Evolutionary conservation across 768 basidiomycete genomes (phyloP), one percentile per base, ranked within the genome.

Genomic region (Lactarius sp.): DNA sequence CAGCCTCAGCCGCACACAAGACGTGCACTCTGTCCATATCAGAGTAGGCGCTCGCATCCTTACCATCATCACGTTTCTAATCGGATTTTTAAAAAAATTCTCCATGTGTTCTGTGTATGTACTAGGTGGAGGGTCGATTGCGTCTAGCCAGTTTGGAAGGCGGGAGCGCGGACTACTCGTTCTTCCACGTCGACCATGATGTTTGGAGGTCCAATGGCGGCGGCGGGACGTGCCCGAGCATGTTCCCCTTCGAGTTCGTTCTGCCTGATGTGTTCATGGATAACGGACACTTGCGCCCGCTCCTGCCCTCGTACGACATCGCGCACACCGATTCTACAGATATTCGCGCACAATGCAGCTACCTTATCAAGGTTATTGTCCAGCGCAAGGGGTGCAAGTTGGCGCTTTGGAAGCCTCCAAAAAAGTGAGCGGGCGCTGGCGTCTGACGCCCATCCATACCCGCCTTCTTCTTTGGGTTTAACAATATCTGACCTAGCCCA

Each of bases 291-390:
- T 8, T 7, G 10, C 66, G 68, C 18, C 52, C 71, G 12, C 73
- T 88, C 16, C 85, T 85, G 3, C 60, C 76, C 4, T 77, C 74
- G 12, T 87, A 80, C 66, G 65, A 71, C 1, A 77, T 79, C 1
- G 84, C 77, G 63, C 68, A 75, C 33, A 65, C 72, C 8, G 68
- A 74, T 18, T 70, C 71, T 37, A 68, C 73, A 8, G 74, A 73
- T 33, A 60, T 76, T 2, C 76, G 46, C 12, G 55, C 51, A 5
- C 78, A 76, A 50, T 77, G 74, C 49, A 69, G 72, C 0, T 89
- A 87, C 69, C 72, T 73, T 1, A 67, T 89, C 4, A 76, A 71
- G 4, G 72, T 88, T 20, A 71, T 60, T 13, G 66, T 74, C 71
- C 46, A 66, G 81, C 47, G 76, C 72, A 27, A 76, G 77, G 52